Evolutionary conservation across 192 early-diverging fungal species (phyloP), one percentile per base, ranked within the genome.

Genomic region (Backusella tuberculispora): DNA sequence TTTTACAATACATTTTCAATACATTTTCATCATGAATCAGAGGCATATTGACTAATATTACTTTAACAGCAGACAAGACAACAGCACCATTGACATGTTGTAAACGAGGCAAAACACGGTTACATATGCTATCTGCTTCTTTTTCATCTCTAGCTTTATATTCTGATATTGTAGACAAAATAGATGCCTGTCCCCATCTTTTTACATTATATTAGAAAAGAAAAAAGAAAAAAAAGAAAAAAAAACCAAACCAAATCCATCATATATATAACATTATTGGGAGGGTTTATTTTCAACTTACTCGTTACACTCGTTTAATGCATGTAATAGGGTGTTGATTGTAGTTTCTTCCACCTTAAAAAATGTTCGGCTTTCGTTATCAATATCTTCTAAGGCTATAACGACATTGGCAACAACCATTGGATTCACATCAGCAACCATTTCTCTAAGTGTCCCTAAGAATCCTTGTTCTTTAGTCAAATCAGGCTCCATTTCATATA

Each of bases 341-440:
- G 88, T 85, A 41, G 79, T 74, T 10, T 84, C 75, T 69, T 96
- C 94, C 46, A 99, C 85, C 12, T 83, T 78, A 81, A 97, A 97
- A 47, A 95, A 82, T 71, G 91, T 90, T 76, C 81, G 84, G 29
- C 80, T 86, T 29, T 88, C 86, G 48, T 95, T 93, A 72, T 92
- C 89, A 78, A 99, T 99, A 78, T 99, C 97, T 24, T 88, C 78
- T 72, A 98, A 83, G 3, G 97, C 94, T 9, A 93, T 92, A 37
- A 99, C 93, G 3, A 95, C 95, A 73, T 99, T 98, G 4, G 98
- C 93, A 26, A 98, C 93, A 3, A 95, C 98, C 97, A 99, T 96
- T 6, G 96, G 92, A 79, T 98, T 99, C 4, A 92, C 81, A 78
- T 99, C 98, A 1, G 96, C 94, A 46, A 99, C 85, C 80, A 97